phyloP scores from a whole-genome alignment of 805 yeast species.

The Candida vartiovaarae region DNA sequence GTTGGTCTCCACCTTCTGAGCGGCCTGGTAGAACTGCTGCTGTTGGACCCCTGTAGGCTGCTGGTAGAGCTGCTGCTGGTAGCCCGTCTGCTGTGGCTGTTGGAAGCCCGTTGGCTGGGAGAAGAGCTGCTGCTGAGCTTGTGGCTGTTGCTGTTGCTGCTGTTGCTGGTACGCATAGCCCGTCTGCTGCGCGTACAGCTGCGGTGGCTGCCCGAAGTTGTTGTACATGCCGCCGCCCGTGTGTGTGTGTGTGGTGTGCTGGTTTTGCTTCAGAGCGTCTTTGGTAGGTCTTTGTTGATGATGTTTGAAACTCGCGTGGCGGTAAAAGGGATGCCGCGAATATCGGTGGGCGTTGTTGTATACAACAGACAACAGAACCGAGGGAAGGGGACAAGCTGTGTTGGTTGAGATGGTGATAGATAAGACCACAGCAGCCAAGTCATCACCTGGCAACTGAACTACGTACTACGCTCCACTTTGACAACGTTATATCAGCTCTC shows the following conservation, averaged over 20 bases:
- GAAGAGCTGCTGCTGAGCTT: slow-evolving; percentile 6
- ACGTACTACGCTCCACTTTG: no score
- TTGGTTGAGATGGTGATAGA: no score
- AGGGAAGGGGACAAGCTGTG: no score
- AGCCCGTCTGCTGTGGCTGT: slow-evolving; percentile 24
- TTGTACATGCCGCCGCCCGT: slow-evolving; percentile 5
- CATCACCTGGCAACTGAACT: no score
- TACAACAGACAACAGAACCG: no score
- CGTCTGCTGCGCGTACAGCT: slow-evolving; percentile 3
- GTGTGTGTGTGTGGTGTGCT: neutral
- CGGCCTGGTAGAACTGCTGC: slow-evolving; percentile 28
- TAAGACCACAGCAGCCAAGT: no score
- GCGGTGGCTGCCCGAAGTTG: slow-evolving; percentile 6
- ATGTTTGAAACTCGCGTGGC: neutral
- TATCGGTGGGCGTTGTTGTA: neutral
- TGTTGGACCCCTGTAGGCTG: slow-evolving; percentile 8
- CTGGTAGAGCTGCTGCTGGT: slow-evolving; percentile 10
- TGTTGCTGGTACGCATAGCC: slow-evolving; percentile 11
- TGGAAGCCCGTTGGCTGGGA: slow-evolving; percentile 21
- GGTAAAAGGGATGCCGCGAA: neutral
- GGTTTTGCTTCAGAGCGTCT: neutral
- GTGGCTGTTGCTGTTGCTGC: slow-evolving; percentile 13
- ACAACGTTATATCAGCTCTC: no score
- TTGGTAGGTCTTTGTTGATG: neutral
- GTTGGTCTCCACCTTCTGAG: slow-evolving; percentile 35